Evolutionary conservation across 805 yeast genomes (phyloP).

Genomic region (Pichia ethanolica): DNA sequence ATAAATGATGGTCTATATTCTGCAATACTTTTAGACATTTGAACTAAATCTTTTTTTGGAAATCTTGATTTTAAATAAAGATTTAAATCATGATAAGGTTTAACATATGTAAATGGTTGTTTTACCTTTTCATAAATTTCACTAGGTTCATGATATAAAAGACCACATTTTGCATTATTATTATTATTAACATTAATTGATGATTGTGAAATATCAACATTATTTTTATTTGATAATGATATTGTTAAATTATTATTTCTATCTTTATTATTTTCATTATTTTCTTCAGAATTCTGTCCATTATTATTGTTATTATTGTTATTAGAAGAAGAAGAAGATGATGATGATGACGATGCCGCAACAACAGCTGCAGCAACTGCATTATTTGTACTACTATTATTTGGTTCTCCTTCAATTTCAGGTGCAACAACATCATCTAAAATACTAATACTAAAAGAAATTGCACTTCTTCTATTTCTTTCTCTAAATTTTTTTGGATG

Average conservation of each 20-base stretch:
- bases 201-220: too few species aligned
- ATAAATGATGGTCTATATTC: constrained; percentile 87
- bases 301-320: too few species aligned
- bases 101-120: constrained; percentile 80
- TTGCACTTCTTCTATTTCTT: constrained; percentile 29
- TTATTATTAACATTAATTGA: not conserved
- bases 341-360: too few species aligned
- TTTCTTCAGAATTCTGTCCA: too few species aligned
- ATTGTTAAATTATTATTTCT: too few species aligned
- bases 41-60: constrained; percentile 51
- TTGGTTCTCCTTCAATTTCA: not conserved
- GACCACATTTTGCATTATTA: constrained; percentile 29
- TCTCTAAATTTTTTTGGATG: constrained; percentile 36
- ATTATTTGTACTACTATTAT: not conserved
- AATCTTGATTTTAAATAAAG: constrained; percentile 68
- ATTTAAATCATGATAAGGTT: constrained; percentile 80
- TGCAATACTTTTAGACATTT: constrained; percentile 84
- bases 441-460: constrained; percentile 42
- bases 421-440: constrained; percentile 26
- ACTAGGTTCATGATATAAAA: constrained; percentile 54
- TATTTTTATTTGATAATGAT: too few species aligned
- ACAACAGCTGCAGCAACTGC: too few species aligned
- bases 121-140: constrained; percentile 72
- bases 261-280: too few species aligned
- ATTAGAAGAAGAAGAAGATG: too few species aligned